Base-by-base conservation (phyloP, 495 filamentous ascomycete species). In the Tetracladium setigerum region DNA sequence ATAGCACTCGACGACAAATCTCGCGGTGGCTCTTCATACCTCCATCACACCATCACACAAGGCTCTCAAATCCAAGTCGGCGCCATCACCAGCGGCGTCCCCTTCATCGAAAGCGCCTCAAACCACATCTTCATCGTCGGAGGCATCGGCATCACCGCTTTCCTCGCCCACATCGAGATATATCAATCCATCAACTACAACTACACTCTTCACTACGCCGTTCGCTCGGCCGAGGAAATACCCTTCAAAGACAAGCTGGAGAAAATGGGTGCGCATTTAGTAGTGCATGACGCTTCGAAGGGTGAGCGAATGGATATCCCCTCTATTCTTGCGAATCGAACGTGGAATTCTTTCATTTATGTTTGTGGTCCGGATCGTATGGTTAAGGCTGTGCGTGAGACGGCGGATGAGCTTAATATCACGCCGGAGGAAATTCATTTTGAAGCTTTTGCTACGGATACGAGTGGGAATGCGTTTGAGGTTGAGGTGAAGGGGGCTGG, bases 91-190 rank as follows among this genome's bases (percentile, higher is more conserved):
- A 54, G 51, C 4, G 67, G 63, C 32, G 50, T 74, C 5, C 57
- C 57, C 1, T 36, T 53, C 4, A 17, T 24, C 22, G 39, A 22
- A 2, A 6, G 24, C 12, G 70, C 69, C 0, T 69, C 66, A 45
- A 59, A 71, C 34, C 73, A 77, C 46, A 62, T 77, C 3, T 76
- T 74, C 54, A 66, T 78, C 13, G 73, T 60, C 2, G 74, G 65
- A 19, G 74, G 74, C 0, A 66, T 78, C 12, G 73, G 74, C 0
- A 66, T 78, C 47, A 78, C 74, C 9, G 73, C 74, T 0, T 78
- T 78, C 35, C 64, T 68, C 35, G 54, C 47, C 16, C 47, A 52
- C 12, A 52, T 47, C 5, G 38, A 44, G 12, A 18, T 46, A 1
- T 54, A 46, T 22, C 7, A 36, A 12, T 11, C 42, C 9, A 71